Percentiles rank a stretch among this genome's conserved stretches.
Conservation (phyloP, 495 filamentous ascomycete species). For the Penicillium dipodomyicola region DNA sequence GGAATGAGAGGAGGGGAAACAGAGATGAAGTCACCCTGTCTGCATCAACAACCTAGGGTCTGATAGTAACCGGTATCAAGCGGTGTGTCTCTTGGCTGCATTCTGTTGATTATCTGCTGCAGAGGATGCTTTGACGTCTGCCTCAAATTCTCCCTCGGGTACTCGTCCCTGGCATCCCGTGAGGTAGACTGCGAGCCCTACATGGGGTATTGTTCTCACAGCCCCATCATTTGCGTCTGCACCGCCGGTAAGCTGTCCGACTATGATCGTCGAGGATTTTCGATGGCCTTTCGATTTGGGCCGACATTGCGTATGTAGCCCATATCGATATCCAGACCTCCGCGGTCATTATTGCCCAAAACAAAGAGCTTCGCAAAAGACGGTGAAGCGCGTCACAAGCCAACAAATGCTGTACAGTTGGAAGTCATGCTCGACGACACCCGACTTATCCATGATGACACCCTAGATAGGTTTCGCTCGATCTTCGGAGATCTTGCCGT, state of each 20-base stretch:
- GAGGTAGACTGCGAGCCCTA: slow-evolving; percentile 1
- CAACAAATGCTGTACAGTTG: slow-evolving; percentile 9
- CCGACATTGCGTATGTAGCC: slow-evolving; percentile 26
- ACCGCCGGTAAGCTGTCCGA: slow-evolving; percentile 25
- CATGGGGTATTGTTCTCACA: slow-evolving; percentile 9
- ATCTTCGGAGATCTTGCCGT: not conserved
- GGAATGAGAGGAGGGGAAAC: not conserved
- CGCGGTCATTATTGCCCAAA: slow-evolving; percentile 18
- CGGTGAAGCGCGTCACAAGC: slow-evolving; percentile 24
- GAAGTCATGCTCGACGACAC: not conserved
- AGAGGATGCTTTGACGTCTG: slow-evolving; percentile 7
- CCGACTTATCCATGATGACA: not conserved
- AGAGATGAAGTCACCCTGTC: slow-evolving; percentile 3
- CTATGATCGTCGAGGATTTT: slow-evolving; percentile 11
- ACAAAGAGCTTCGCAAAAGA: slow-evolving; percentile 24
- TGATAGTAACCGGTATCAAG: slow-evolving; percentile 14
- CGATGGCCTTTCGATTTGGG: slow-evolving; percentile 20
- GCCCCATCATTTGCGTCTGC: slow-evolving; percentile 25
- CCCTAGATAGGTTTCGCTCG: not conserved
- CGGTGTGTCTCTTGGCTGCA: slow-evolving; percentile 35
- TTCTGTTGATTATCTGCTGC: slow-evolving; percentile 2
- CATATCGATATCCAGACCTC: slow-evolving; percentile 29
- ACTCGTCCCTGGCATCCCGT: slow-evolving; percentile 11
- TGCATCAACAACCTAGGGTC: slow-evolving; percentile 12
- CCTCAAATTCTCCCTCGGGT: not conserved